Evolutionary conservation across 2,329 filamentous ascomycete species (phyloP), one percentile per base, ranked within the genome.

Genomic region (Talaromyces sp.): DNA sequence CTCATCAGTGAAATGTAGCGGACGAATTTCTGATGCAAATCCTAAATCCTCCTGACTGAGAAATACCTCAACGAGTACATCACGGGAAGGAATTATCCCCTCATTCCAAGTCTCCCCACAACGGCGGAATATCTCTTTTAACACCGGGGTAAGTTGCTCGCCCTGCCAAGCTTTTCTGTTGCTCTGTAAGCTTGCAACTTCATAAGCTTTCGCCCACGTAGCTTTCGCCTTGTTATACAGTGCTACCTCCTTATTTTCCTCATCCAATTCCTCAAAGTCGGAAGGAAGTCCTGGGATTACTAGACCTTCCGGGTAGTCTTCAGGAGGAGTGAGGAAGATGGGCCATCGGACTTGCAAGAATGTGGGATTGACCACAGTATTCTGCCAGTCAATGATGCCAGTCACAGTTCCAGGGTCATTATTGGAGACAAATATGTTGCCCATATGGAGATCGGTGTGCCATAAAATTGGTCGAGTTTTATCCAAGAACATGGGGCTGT

Each of bases 381-480:
- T 55, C 27, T 67, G 62, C 62, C 64, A 65, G 31, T 66, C 62
- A 59, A 66, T 67, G 17, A 67, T 56, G 24, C 54, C 52, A 43
- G 57, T 56, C 10, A 67, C 62, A 24, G 56, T 24, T 46, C 60
- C 60, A 50, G 65, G 64, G 6, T 68, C 63, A 48, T 66, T 60
- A 17, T 65, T 60, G 38, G 65, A 65, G 21, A 68, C 65, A 56
- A 67, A 72, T 21, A 74, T 72, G 53, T 73, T 72, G 31, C 69
- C 70, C 69, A 71, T 65, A 46, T 66, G 64, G 31, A 67, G 58
- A 61, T 67, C 64, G 17, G 65, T 62, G 51, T 67, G 62, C 59
- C 63, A 65, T 24, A 66, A 17, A 56, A 58, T 62, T 27, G 65
- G 65, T 21, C 63, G 62, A 41, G 62, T 52, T 14, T 59, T 32